These are phyloP conservation scores for Heliosperma pusillum DNA, from an alignment of 148 eudicot genomes.

Conservation along the genomic window DNA sequence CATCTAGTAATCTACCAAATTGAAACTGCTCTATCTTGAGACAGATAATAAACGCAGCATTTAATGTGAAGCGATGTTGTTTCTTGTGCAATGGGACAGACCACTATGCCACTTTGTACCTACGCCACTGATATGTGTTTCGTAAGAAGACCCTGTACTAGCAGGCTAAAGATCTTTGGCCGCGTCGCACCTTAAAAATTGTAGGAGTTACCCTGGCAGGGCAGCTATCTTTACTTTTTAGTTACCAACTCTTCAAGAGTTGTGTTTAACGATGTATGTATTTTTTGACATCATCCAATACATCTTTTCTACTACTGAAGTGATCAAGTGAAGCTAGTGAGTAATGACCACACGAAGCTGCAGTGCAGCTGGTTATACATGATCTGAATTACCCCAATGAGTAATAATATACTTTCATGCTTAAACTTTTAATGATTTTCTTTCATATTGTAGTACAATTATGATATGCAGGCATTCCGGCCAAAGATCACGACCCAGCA, in stretches of 20 bases:
- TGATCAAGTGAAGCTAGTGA: not conserved
- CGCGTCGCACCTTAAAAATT: not conserved
- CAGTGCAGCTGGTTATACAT: not conserved
- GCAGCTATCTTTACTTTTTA: not conserved
- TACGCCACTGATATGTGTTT: too few species aligned
- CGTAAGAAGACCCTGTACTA: too few species aligned
- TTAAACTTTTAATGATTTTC: not conserved
- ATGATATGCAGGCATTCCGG: slow-evolving; percentile 96
- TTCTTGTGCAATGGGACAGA: too few species aligned
- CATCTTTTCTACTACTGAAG: not conserved
- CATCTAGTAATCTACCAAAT: too few species aligned
- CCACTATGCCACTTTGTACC: too few species aligned
- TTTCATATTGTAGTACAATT: slow-evolving; percentile 46
- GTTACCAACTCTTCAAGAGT: not conserved
- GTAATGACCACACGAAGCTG: not conserved
- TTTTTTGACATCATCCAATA: not conserved
- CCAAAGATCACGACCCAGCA: slow-evolving; percentile 41
- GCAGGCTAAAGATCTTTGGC: not conserved
- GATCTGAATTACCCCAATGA: not conserved
- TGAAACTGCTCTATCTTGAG: too few species aligned
- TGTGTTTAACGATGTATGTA: not conserved
- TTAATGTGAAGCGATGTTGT: too few species aligned
- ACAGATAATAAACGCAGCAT: too few species aligned
- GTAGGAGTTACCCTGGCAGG: not conserved
- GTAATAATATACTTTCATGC: not conserved